Evolutionary conservation across 345 rosid species (phyloP).

Genomic region (Citrus hindsii): DNA sequence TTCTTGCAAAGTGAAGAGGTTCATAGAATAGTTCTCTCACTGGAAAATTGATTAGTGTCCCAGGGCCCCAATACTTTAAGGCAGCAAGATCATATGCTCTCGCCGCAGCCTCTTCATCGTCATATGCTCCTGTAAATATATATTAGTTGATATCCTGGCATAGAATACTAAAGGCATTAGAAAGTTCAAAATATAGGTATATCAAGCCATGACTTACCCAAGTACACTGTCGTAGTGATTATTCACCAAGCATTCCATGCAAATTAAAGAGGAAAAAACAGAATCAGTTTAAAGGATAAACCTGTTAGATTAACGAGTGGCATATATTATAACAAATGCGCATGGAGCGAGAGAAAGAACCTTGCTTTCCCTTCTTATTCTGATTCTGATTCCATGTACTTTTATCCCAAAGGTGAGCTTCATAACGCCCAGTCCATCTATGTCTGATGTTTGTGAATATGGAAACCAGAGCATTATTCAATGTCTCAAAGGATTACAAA

Average conservation of each 20-base stretch:
- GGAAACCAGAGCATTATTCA: slow-evolving; percentile 8
- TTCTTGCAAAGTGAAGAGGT: background rate
- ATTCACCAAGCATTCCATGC: slow-evolving; percentile 33
- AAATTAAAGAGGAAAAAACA: slow-evolving; percentile 17
- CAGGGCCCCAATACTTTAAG: slow-evolving; percentile 98
- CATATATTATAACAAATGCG: background rate
- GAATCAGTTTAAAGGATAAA: slow-evolving; percentile 32
- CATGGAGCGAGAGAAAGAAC: slow-evolving; percentile 25
- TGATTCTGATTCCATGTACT: slow-evolving; percentile 98
- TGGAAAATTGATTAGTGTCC: slow-evolving; percentile 95
- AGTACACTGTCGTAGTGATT: slow-evolving; percentile 60
- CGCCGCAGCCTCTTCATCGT: slow-evolving; percentile 99
- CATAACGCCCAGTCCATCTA: slow-evolving; percentile 99
- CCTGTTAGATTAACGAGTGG: background rate
- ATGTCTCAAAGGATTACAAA: background rate
- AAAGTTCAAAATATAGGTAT: background rate
- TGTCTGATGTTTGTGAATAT: slow-evolving; percentile 45
- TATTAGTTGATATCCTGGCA: background rate
- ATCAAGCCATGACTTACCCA: slow-evolving; percentile 54
- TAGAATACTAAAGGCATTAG: background rate
- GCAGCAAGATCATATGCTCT: slow-evolving; percentile 99
- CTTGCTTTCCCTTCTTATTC: slow-evolving; percentile 99
- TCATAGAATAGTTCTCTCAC: slow-evolving; percentile 36
- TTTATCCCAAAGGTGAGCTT: slow-evolving; percentile 99
- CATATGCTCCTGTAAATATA: slow-evolving; percentile 82